These are phyloP conservation scores for Pseudonectria buxi DNA, from an alignment of 2,329 filamentous ascomycete species.

Conservation along the genomic window DNA sequence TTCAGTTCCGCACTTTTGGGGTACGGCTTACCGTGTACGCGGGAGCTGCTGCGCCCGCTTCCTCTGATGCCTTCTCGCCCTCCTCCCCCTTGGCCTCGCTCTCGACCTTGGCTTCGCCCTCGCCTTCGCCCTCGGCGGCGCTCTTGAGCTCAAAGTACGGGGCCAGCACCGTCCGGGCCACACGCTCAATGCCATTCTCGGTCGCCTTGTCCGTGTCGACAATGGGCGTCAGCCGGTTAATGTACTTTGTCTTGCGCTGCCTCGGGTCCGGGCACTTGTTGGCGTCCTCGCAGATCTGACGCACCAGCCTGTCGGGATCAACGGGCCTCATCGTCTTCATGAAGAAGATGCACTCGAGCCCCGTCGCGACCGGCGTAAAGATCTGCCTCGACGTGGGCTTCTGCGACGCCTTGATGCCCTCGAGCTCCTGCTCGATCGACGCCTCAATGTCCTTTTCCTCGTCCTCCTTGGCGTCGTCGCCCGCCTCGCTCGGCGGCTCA, in stretches of 20 bases:
- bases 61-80: constrained; percentile 1
- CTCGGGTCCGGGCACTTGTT: constrained; percentile 33
- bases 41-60: constrained; percentile 9
- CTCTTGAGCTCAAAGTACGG: constrained; percentile 51
- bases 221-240: constrained; percentile 52
- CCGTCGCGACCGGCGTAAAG: constrained; percentile 48
- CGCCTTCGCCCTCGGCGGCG: constrained; percentile 9
- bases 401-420: constrained; percentile 44
- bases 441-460: constrained; percentile 62
- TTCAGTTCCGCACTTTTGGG: constrained; percentile 9
- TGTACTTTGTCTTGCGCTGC: constrained; percentile 45
- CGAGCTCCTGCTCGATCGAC: constrained; percentile 66
- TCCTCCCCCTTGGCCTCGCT: constrained; percentile 6
- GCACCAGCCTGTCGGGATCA: constrained; percentile 48
- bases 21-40: constrained; percentile 36
- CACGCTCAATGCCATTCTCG: constrained; percentile 58
- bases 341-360: constrained; percentile 58
- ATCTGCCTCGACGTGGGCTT: constrained; percentile 36
- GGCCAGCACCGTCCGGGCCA: constrained; percentile 56
- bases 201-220: constrained; percentile 56
- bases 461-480: constrained; percentile 26
- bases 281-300: constrained; percentile 50
- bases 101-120: constrained; percentile 10
- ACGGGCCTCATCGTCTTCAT: constrained; percentile 50
- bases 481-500: constrained; percentile 26